phyloP scores from a whole-genome alignment of 306 rosid species.

The Cajanus cajan region DNA sequence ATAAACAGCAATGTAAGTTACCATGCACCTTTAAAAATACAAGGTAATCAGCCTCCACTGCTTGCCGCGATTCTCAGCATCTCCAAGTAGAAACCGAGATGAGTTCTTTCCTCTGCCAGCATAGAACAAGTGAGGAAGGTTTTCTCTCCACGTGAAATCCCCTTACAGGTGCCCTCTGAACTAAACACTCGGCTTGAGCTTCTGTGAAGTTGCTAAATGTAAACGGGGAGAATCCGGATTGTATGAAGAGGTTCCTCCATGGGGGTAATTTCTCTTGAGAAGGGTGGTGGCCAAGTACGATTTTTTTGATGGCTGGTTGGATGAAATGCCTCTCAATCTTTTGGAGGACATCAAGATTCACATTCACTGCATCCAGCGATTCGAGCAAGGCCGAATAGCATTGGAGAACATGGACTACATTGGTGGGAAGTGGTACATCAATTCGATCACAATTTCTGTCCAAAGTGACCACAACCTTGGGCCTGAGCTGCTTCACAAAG shows the following conservation, averaged over 20 bases:
- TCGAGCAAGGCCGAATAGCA: conserved; percentile 68
- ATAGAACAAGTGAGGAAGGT: conserved; percentile 68
- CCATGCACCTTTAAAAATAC: conserved; percentile 49
- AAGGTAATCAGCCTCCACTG: conserved; percentile 26
- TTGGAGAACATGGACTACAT: conserved; percentile 56
- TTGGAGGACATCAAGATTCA: conserved; percentile 62
- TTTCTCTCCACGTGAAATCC: conserved; percentile 89
- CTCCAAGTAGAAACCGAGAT: conserved; percentile 79
- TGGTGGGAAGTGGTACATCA: conserved; percentile 58
- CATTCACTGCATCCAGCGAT: conserved; percentile 80
- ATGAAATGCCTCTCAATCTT: conserved; percentile 78
- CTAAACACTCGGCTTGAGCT: conserved; percentile 88
- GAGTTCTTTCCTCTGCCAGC: conserved; percentile 93
- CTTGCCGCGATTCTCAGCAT: conserved; percentile 43
- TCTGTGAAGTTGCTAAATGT: conserved; percentile 80
- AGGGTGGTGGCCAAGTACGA: conserved; percentile 45
- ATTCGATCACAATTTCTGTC: conserved; percentile 63
- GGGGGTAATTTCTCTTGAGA: conserved; percentile 52
- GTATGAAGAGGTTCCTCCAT: conserved; percentile 60
- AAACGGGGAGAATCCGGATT: conserved; percentile 75
- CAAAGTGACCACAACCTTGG: conserved; percentile 67
- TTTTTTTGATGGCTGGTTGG: conserved; percentile 79
- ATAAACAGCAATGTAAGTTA: conserved; percentile 48
- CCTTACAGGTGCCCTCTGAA: conserved; percentile 76
- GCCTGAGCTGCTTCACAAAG: conserved; percentile 70